Conservation (phyloP, 495 filamentous ascomycete genomes). For the Cudoniella acicularis region DNA sequence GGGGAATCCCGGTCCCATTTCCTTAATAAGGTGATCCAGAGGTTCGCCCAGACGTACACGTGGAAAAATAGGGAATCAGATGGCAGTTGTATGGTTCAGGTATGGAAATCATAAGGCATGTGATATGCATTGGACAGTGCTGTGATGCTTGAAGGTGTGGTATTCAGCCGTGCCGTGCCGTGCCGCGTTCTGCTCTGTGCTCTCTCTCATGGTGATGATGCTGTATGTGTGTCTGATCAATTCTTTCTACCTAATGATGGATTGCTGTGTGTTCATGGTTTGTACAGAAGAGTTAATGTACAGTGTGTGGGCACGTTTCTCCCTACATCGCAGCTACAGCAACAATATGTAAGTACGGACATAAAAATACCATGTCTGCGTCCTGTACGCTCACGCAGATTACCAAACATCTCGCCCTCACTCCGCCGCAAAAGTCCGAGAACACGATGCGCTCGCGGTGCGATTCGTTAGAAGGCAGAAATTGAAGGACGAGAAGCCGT, state of each 20-base stretch:
- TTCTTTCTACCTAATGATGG: too few species aligned
- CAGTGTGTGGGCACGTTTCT: background rate
- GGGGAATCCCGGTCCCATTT: background rate
- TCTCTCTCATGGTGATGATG: background rate
- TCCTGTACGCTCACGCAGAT: background rate
- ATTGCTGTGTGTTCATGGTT: too few species aligned
- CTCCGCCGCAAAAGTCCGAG: background rate
- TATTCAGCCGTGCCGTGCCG: background rate
- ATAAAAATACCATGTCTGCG: too few species aligned
- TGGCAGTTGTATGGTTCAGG: background rate
- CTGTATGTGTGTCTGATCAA: too few species aligned
- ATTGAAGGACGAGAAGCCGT: background rate
- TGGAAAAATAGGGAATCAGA: background rate
- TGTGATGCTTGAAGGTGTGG: background rate
- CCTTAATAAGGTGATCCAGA: too few species aligned
- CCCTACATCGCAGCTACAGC: too few species aligned
- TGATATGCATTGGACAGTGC: background rate
- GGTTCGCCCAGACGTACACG: too few species aligned
- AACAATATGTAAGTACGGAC: background rate
- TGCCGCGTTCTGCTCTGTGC: background rate
- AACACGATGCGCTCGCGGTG: background rate
- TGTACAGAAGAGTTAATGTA: background rate
- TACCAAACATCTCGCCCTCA: background rate
- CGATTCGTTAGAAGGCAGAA: background rate
- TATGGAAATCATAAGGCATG: background rate